Base-by-base conservation (phyloP, 2,329 filamentous ascomycete species). In the Apiospora arundinis region DNA sequence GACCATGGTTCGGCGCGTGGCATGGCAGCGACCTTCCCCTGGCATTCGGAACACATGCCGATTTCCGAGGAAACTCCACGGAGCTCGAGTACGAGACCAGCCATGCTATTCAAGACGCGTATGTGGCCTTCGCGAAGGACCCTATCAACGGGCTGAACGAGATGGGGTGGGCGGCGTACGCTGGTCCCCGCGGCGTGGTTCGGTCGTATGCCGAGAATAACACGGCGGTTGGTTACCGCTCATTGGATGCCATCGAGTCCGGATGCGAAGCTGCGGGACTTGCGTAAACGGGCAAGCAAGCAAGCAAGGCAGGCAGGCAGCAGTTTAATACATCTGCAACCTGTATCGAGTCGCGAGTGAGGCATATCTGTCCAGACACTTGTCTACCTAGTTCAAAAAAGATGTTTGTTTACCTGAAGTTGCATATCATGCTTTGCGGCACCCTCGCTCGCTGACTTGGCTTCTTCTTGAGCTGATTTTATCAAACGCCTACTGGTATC, bases 31-130 rank as follows among this genome's bases (percentile, higher is more conserved):
- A 73, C 37, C 42, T 73, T 9, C 70, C 70, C 4, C 32, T 73
- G 42, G 25, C 71, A 37, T 72, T 73, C 46, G 72, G 72, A 23
- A 73, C 72, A 1, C 68, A 73, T 23, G 48, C 68, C 2, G 40
- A 67, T 18, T 71, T 70, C 46, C 70, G 70, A 32, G 70, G 70
- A 21, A 69, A 68, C 25, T 71, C 70, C 16, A 71, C 72, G 18
- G n/a, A 28, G 25, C 49, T 73, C 16, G 70, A 73, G 70, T 68
- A 68, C 52, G 68, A 60, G 18, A 72, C 70, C 8, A 71, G 70
- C 45, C 32, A 66, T 37, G 72, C 68, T 5, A 68, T 73, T 44
- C 72, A 73, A 49, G 72, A 73, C 45, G 70, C 70, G 3, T 73
- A 66, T 44, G 21, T 73, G 25, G 68, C 70, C 37, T 49, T 71